Evolutionary conservation across 345 rosid genomes (phyloP).

Genomic region (Eucalyptus pauciflora): DNA sequence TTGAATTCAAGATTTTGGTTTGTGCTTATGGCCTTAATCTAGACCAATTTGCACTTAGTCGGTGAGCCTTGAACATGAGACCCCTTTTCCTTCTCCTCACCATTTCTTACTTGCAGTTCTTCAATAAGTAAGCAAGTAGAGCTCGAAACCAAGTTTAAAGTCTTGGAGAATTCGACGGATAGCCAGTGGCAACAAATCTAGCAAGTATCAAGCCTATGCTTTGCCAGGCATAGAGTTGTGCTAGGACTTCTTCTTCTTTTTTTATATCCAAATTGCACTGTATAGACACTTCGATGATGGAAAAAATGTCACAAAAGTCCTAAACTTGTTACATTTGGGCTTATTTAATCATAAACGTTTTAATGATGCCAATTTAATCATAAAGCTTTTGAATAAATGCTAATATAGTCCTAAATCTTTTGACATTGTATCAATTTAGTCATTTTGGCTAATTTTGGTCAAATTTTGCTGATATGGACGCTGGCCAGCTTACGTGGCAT

Average conservation of each 20-base stretch:
- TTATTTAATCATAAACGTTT: rapidly evolving
- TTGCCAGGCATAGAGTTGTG: rapidly evolving
- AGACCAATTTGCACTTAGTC: not conserved
- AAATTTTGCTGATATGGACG: rapidly evolving
- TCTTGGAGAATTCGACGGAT: not conserved
- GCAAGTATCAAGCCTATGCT: not conserved
- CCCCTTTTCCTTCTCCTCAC: not conserved
- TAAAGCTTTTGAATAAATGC: rapidly evolving
- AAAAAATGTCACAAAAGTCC: rapidly evolving
- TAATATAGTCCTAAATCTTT: no score
- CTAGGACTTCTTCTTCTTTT: not conserved
- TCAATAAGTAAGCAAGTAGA: not conserved
- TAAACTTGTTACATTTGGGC: rapidly evolving
- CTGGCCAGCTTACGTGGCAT: rapidly evolving
- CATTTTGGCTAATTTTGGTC: rapidly evolving
- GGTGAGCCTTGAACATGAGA: not conserved
- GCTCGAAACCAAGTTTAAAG: not conserved
- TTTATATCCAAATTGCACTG: not conserved
- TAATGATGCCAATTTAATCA: rapidly evolving
- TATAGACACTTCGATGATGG: rapidly evolving
- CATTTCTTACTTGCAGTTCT: not conserved
- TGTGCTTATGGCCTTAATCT: not conserved
- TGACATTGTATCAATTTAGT: no score
- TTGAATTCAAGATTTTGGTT: not conserved
- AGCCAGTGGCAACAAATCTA: not conserved